Evolutionary conservation across 441 rosid genomes (phyloP).

Genomic region (Francoa sonchifolia): DNA sequence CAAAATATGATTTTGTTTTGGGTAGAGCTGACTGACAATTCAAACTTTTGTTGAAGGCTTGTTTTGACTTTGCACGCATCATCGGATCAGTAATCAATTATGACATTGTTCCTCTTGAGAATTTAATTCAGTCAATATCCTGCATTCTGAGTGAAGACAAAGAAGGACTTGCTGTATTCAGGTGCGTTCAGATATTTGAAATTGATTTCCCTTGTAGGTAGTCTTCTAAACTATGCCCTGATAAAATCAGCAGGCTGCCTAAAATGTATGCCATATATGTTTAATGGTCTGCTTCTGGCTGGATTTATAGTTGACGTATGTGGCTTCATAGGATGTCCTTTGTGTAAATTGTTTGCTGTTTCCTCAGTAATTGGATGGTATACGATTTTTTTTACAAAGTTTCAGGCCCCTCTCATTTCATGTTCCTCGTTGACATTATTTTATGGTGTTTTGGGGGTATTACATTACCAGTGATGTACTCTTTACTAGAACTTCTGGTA

Average conservation of each 20-base stretch:
- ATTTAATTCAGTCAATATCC: constrained; percentile 60
- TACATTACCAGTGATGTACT: background rate
- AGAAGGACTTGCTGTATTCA: constrained; percentile 59
- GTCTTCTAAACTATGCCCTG: too few species aligned
- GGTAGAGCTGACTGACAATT: constrained; percentile 31
- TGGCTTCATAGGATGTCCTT: too few species aligned
- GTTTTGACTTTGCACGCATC: constrained; percentile 80
- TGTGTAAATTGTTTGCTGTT: too few species aligned
- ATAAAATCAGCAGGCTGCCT: too few species aligned
- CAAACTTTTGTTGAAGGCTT: constrained; percentile 67
- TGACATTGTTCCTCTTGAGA: constrained; percentile 66
- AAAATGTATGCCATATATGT: too few species aligned
- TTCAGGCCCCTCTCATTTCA: too few species aligned
- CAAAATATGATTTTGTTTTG: constrained; percentile 15
- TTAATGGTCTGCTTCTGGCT: too few species aligned
- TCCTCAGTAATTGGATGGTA: too few species aligned
- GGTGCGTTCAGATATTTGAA: constrained; percentile 31
- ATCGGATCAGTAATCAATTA: constrained; percentile 51
- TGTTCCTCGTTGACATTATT: too few species aligned
- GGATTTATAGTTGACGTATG: too few species aligned
- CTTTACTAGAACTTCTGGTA: background rate
- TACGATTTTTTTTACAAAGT: too few species aligned
- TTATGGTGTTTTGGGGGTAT: background rate
- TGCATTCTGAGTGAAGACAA: constrained; percentile 59
- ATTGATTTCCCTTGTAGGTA: too few species aligned